phyloP scores from a whole-genome alignment of 164 flowering plant species.

The Aristolochia californica region DNA sequence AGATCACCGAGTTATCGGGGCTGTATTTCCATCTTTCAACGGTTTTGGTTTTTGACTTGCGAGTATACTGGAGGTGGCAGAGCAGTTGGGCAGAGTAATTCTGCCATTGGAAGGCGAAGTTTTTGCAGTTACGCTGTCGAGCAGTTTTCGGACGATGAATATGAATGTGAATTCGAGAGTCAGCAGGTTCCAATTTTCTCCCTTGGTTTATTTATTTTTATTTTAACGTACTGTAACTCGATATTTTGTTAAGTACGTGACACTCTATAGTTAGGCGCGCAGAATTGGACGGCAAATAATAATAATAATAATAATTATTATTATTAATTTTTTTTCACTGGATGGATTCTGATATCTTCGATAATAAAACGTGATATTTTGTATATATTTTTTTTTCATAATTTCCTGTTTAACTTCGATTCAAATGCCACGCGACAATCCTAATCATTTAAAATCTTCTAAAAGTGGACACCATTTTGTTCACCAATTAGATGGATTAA shows the following conservation, averaged over 20 bases:
- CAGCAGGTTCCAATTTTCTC: slow-evolving; percentile 27
- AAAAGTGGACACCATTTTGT: no score
- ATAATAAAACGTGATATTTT: no score
- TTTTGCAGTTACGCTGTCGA: slow-evolving; percentile 49
- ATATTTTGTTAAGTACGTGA: background rate
- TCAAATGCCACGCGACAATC: no score
- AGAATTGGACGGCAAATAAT: no score
- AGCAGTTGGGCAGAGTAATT: slow-evolving; percentile 1
- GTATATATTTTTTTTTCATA: no score
- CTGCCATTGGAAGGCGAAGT: slow-evolving; percentile 9
- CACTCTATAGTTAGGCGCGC: no score
- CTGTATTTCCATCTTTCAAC: slow-evolving; percentile 4
- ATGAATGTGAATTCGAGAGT: slow-evolving; percentile 71
- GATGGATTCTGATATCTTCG: no score
- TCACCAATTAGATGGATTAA: no score
- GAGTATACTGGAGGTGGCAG: slow-evolving; percentile 3
- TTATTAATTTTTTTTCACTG: no score
- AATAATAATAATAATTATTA: no score
- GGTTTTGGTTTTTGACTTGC: slow-evolving; percentile 3
- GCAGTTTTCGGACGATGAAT: slow-evolving; percentile 95
- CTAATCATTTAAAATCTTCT: no score
- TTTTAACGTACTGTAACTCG: background rate
- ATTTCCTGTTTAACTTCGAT: no score
- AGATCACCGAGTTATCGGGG: background rate
- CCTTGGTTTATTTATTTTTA: background rate